Evolutionary conservation across 768 basidiomycete species (phyloP).

Genomic region (Crucibulum laeve): DNA sequence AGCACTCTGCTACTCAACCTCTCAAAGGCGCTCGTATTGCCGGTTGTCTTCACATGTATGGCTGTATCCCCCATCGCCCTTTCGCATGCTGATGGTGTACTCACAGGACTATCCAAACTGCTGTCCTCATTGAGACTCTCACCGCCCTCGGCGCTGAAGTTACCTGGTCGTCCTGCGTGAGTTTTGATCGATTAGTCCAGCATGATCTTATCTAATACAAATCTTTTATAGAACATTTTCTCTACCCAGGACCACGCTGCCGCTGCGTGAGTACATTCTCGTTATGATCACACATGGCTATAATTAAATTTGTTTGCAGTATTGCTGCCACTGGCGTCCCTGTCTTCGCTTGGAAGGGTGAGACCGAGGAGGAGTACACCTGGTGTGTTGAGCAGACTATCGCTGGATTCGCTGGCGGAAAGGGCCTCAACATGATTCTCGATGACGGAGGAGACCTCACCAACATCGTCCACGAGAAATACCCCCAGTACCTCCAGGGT

Average conservation of each 20-base stretch:
- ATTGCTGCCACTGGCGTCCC: slow-evolving; percentile 98
- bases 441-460: slow-evolving; percentile 99
- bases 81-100: not conserved
- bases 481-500: slow-evolving; percentile 84
- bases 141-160: slow-evolving; percentile 95
- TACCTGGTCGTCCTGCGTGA: slow-evolving; percentile 95
- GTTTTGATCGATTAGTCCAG: slow-evolving; percentile 21
- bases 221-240: slow-evolving; percentile 80
- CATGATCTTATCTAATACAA: not conserved
- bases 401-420: slow-evolving; percentile 76
- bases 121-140: slow-evolving; percentile 97
- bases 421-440: slow-evolving; percentile 96
- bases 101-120: slow-evolving; percentile 93
- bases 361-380: slow-evolving; percentile 96
- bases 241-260: slow-evolving; percentile 99
- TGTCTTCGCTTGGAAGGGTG: slow-evolving; percentile 99
- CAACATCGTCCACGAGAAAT: slow-evolving; percentile 92
- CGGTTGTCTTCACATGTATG: slow-evolving; percentile 96
- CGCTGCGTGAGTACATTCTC: slow-evolving; percentile 66
- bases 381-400: slow-evolving; percentile 99
- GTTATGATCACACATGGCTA: not conserved
- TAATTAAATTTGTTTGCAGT: slow-evolving; percentile 29
- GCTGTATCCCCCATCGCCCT: not conserved
- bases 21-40: slow-evolving; percentile 94
- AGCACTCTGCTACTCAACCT: slow-evolving; percentile 81